Evolutionary conservation across 2,329 filamentous ascomycete species (phyloP).

Genomic region (Colletotrichum sp.): DNA sequence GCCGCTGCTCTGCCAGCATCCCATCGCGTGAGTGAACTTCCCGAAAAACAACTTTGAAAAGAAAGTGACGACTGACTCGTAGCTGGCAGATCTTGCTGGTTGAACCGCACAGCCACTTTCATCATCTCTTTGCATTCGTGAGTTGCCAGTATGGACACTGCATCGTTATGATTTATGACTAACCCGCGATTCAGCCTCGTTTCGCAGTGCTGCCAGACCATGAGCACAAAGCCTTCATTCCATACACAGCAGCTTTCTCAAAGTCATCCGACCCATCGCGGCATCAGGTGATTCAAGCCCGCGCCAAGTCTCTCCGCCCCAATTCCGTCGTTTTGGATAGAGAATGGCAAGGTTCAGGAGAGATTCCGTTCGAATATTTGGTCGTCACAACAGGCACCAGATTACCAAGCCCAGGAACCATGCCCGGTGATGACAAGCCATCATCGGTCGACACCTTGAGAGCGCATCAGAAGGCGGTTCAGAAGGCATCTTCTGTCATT

Average conservation of each 20-base stretch:
- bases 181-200: slow-evolving; percentile 39
- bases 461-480: slow-evolving; percentile 30
- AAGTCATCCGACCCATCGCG: neutral
- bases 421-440: neutral
- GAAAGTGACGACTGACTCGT: neutral
- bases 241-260: slow-evolving; percentile 36
- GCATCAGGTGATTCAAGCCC: slow-evolving; percentile 2
- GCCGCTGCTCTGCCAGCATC: neutral
- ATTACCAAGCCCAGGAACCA: neutral
- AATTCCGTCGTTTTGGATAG: neutral
- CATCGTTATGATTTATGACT: neutral
- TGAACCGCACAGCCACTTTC: slow-evolving; percentile 12
- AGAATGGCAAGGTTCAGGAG: neutral
- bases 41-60: neutral
- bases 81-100: neutral
- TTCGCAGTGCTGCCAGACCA: slow-evolving; percentile 44
- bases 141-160: neutral
- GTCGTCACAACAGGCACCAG: neutral
- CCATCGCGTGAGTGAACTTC: neutral
- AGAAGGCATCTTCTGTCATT: slow-evolving; percentile 26
- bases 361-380: neutral
- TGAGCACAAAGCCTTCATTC: slow-evolving; percentile 52
- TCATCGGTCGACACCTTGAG: slow-evolving; percentile 32
- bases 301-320: neutral
- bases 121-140: slow-evolving; percentile 4